Evolutionary conservation across 495 filamentous ascomycete species (phyloP).

Genomic region (Mytilinidion resinicola): DNA sequence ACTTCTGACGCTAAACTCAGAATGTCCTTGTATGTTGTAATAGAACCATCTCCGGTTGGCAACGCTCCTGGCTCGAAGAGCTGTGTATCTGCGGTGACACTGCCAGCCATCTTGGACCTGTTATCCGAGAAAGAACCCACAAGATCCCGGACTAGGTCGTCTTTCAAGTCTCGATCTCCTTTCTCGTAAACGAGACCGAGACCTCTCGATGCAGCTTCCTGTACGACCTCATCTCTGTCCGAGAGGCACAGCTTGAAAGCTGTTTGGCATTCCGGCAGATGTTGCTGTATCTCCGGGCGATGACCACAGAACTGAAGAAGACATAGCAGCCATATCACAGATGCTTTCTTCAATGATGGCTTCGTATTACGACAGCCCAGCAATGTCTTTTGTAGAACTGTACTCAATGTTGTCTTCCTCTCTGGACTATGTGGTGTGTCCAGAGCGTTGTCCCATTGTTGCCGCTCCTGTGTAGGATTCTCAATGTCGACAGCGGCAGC

Average conservation of each 20-base stretch:
- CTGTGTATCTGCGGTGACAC: constrained; percentile 80
- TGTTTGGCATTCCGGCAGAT: constrained; percentile 70
- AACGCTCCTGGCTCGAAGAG: constrained; percentile 90
- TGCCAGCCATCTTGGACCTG: constrained; percentile 60
- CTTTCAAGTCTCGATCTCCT: constrained; percentile 70
- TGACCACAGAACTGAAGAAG: constrained; percentile 88
- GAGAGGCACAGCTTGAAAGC: constrained; percentile 83
- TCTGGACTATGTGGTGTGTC: constrained; percentile 18
- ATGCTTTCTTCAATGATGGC: constrained; percentile 78
- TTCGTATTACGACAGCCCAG: constrained; percentile 72
- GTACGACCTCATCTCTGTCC: constrained; percentile 85
- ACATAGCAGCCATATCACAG: constrained; percentile 87
- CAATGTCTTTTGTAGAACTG: constrained; percentile 61
- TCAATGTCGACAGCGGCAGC: constrained; percentile 58
- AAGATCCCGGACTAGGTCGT: constrained; percentile 77
- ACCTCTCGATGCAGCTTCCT: constrained; percentile 89
- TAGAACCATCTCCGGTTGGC: constrained; percentile 79
- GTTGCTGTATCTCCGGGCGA: constrained; percentile 58
- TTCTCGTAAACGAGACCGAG: constrained; percentile 87
- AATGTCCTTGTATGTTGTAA: constrained; percentile 94
- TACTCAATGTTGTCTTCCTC: constrained; percentile 45
- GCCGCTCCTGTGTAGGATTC: constrained; percentile 29
- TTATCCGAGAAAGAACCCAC: constrained; percentile 77
- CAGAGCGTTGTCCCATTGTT: constrained; percentile 12
- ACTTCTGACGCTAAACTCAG: constrained; percentile 89